Conservation (phyloP, 2,329 filamentous ascomycete genomes). For the Botryotinia convoluta region DNA sequence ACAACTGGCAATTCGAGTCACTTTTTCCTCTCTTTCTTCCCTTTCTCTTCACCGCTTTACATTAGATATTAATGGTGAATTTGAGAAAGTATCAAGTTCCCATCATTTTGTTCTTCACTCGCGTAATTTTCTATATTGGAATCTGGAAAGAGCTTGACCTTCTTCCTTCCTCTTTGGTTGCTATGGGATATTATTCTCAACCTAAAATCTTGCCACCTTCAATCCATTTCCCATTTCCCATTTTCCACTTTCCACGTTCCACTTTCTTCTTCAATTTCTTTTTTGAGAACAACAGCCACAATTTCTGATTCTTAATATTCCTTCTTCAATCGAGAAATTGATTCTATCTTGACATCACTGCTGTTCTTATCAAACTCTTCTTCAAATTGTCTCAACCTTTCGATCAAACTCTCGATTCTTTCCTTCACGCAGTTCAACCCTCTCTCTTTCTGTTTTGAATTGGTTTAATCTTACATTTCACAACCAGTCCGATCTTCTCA, state of each 20-base stretch:
- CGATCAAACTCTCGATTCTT: neutral
- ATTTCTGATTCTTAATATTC: neutral
- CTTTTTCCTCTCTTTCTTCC: neutral
- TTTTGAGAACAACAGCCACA: neutral
- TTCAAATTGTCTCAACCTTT: neutral
- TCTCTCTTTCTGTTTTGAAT: neutral
- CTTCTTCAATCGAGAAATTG: neutral
- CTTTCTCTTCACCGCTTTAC: neutral
- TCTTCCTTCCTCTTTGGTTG: neutral
- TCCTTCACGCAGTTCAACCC: no score
- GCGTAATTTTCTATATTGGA: neutral
- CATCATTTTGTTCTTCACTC: neutral
- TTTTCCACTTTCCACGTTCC: neutral
- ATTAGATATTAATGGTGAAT: neutral
- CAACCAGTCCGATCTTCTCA: neutral
- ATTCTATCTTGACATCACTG: neutral
- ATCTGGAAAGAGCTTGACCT: neutral
- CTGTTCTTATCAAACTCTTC: neutral
- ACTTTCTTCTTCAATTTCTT: neutral
- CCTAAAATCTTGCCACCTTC: neutral
- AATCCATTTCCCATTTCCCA: neutral
- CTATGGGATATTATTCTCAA: neutral
- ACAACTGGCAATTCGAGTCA: neutral
- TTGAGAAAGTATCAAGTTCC: neutral
- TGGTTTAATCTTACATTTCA: neutral